Conservation (phyloP, 352 stramenopile species). For the Pythium volutum region DNA sequence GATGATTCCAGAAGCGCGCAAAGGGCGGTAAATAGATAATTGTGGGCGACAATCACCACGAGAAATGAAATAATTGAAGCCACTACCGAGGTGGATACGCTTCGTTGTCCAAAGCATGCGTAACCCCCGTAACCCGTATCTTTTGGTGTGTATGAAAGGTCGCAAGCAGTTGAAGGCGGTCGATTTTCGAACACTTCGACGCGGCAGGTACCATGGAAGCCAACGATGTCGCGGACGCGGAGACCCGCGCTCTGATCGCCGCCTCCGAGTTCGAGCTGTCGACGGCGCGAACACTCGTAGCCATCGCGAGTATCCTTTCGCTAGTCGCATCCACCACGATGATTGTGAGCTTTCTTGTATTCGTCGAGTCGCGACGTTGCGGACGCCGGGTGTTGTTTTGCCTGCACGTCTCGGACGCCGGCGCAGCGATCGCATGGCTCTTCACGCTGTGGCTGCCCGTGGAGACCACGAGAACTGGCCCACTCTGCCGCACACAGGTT, state of each 20-base stretch:
- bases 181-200: background rate
- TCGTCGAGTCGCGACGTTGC: slow-evolving; percentile 63
- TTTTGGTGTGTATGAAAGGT: slow-evolving; percentile 15
- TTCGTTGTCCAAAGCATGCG: background rate
- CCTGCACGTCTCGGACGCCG: slow-evolving; percentile 54
- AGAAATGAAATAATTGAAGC: background rate
- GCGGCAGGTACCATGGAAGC: slow-evolving; percentile 5
- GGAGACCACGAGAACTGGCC: slow-evolving; percentile 2
- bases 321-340: slow-evolving; percentile 43
- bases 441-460: slow-evolving; percentile 40
- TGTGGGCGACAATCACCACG: background rate
- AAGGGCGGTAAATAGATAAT: slow-evolving; percentile 12
- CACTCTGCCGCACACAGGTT: slow-evolving; percentile 42
- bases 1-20: slow-evolving; percentile 20
- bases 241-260: slow-evolving; percentile 3
- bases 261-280: slow-evolving; percentile 27
- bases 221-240: background rate
- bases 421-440: slow-evolving; percentile 49
- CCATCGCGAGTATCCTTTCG: slow-evolving; percentile 38
- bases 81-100: background rate
- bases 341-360: slow-evolving; percentile 53
- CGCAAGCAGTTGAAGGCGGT: background rate
- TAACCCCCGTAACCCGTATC: slow-evolving; percentile 18
- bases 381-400: slow-evolving; percentile 62
- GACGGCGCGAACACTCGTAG: slow-evolving; percentile 43